Evolutionary conservation across 1,139 yeast genomes (phyloP).

Genomic region (Yamadazyma triangularis): DNA sequence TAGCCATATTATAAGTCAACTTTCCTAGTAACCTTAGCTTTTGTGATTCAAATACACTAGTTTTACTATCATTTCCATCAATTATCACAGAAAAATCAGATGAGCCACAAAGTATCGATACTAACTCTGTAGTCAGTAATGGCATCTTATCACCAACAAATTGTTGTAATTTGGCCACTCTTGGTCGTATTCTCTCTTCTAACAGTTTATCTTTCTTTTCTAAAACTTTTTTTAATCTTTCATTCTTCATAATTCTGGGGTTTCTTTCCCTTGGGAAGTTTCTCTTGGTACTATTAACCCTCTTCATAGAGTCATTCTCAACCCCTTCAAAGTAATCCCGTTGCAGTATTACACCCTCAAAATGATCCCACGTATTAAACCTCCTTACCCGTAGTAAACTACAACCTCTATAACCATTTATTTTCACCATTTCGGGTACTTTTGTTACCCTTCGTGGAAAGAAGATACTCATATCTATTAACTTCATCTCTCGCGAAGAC

Average conservation of each 20-base stretch:
- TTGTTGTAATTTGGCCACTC: background rate
- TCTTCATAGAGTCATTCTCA: no score
- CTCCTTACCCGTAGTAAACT: no score
- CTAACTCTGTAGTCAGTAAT: slow-evolving; percentile 1
- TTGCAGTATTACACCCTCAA: no score
- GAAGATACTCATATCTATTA: no score
- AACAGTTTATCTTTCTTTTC: slow-evolving; percentile 8
- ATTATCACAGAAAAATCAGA: slow-evolving; percentile 5
- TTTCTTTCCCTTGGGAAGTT: no score
- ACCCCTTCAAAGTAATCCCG: no score
- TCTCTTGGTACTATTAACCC: no score
- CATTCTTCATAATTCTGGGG: background rate
- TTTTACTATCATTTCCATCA: background rate
- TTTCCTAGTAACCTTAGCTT: background rate
- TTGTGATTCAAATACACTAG: background rate
- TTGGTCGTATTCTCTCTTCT: background rate
- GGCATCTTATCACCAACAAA: background rate
- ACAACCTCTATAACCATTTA: no score
- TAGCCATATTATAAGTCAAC: background rate
- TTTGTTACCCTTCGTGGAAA: no score
- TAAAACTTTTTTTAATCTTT: slow-evolving; percentile 10
- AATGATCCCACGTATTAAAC: no score
- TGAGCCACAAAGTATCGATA: slow-evolving; percentile 7
- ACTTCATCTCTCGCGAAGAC: no score
- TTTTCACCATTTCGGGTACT: no score